Evolutionary conservation across 352 stramenopile species (phyloP).

Genomic region (Peronospora farinosa): DNA sequence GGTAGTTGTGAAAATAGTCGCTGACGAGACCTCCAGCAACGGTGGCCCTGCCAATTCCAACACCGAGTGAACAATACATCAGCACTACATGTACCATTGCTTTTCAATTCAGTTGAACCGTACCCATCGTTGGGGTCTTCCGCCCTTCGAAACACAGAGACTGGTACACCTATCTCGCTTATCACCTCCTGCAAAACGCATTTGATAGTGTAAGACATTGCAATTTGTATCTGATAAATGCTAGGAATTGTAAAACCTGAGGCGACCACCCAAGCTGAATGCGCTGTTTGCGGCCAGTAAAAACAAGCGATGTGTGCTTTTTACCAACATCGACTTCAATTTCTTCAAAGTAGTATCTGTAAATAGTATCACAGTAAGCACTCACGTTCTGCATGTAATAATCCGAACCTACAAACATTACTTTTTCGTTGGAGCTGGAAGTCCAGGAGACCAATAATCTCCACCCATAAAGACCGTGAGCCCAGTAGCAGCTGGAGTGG

Average conservation of each 20-base stretch:
- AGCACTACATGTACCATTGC: background rate
- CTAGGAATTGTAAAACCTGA: conserved; percentile 37
- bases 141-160: conserved; percentile 75
- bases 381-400: background rate
- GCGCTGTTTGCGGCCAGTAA: conserved; percentile 55
- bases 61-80: conserved; percentile 1
- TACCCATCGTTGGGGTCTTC: conserved; percentile 69
- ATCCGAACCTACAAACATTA: conserved; percentile 8
- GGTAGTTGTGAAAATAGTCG: conserved; percentile 86
- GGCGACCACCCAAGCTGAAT: conserved; percentile 74
- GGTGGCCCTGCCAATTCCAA: conserved; percentile 30
- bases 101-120: background rate
- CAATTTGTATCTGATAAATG: background rate
- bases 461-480: conserved; percentile 64
- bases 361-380: conserved; percentile 4
- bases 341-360: conserved; percentile 71
- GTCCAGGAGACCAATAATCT: conserved; percentile 33
- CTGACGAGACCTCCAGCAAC: conserved; percentile 47
- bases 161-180: conserved; percentile 62
- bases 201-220: background rate
- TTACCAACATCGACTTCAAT: conserved; percentile 50
- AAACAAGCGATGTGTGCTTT: conserved; percentile 35
- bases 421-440: conserved; percentile 46
- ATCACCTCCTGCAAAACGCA: conserved; percentile 49
- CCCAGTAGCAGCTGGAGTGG: conserved; percentile 59